Conservation (phyloP, 768 basidiomycete genomes). For the Pisolithus tinctorius region DNA sequence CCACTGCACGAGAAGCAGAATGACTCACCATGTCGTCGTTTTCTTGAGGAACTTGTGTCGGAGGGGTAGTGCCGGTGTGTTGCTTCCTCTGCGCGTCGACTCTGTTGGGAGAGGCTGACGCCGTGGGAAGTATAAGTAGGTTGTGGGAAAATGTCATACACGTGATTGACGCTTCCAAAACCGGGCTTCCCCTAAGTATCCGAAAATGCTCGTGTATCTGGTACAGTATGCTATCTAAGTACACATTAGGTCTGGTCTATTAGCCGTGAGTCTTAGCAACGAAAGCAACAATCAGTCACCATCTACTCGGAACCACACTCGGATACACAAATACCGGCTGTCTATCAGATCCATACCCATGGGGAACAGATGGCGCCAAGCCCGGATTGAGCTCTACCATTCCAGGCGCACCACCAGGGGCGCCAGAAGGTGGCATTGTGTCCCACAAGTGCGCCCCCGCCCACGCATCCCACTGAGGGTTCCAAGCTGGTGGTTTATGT, state of each 20-base stretch:
- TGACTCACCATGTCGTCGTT: constrained; percentile 42
- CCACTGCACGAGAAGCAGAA: constrained; percentile 6
- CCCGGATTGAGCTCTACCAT: background rate
- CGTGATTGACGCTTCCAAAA: no score
- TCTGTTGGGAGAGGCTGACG: no score
- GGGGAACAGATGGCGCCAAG: constrained; percentile 9
- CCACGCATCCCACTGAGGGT: constrained; percentile 18
- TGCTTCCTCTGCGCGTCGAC: background rate
- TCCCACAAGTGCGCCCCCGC: constrained; percentile 12
- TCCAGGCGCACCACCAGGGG: constrained; percentile 1
- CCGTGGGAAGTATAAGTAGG: no score
- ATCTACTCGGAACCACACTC: background rate
- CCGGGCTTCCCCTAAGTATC: no score
- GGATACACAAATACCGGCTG: constrained; percentile 15
- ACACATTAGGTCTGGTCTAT: no score
- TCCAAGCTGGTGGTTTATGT: constrained; percentile 6
- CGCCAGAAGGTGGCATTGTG: background rate
- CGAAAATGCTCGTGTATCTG: no score
- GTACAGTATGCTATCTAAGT: no score
- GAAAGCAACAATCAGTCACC: background rate
- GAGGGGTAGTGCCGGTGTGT: constrained; percentile 7
- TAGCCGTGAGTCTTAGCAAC: no score
- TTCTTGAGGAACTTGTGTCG: constrained; percentile 27
- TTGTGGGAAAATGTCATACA: no score
- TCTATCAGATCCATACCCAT: constrained; percentile 13